Evolutionary conservation across 306 rosid genomes (phyloP), one percentile per base, ranked within the genome.

Genomic region (Fragaria vesca): DNA sequence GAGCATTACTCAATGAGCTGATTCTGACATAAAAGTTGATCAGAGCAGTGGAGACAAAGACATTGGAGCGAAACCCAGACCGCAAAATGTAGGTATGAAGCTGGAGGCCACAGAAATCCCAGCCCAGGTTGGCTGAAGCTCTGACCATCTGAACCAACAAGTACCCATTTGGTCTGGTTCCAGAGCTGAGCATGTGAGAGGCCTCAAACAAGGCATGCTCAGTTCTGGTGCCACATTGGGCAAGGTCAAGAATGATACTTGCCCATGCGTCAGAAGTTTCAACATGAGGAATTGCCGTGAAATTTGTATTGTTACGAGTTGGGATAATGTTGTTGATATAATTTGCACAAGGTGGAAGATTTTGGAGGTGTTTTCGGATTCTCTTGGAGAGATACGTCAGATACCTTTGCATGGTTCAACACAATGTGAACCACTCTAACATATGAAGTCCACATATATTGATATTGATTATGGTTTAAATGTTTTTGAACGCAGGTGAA

Each of bases 81-180:
- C 89, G 90, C 24, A 89, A 12, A 69, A 67, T 86, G 54, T 79
- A 88, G 84, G 89, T 12, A 42, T 93, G 97, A 46, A 89, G 88
- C 86, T 87, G 87, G 36, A 57, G 61, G 48, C 85, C 87, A 42
- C 45, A 83, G 52, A 79, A 63, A 55, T 68, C 60, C 36, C 20
- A 79, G 5, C 85, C 76, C 62, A 83, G 45, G 62, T 81, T 50
- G 34, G 84, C 69, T 51, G 85, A 85, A 70, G 84, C 73, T 75
- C 85, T 82, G 61, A 90, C 24, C 70, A 89, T 84, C 26, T 89
- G 83, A 76, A 83, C 89, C 82, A 90, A 83, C 52, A 72, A 78
- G 70, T 73, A 72, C n/a, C 83, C 82, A 77, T 83, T 80, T 74
- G 89, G 88, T 83, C 81, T 86, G 62, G 54, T 40, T 20, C 80